These are phyloP conservation scores for Trichoderma koningii DNA, from an alignment of 2,329 filamentous ascomycete genomes.

Conservation along the genomic window DNA sequence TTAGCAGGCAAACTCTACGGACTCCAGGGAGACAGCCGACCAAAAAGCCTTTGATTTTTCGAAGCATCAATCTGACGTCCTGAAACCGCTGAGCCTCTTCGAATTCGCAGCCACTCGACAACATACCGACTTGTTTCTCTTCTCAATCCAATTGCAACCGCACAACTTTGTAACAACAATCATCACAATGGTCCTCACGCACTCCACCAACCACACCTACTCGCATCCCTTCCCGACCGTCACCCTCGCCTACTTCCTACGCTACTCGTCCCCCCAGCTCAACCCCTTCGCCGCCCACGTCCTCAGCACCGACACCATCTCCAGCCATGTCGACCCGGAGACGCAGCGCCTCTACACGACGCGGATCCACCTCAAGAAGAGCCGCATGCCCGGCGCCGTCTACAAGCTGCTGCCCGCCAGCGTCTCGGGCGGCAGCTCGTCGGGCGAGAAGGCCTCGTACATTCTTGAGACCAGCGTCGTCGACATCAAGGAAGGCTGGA, in stretches of 20 bases:
- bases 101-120: constrained; percentile 11
- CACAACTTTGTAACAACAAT: constrained; percentile 17
- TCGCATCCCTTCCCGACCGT: constrained; percentile 82
- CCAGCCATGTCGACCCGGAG: constrained; percentile 68
- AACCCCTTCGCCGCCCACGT: constrained; percentile 84
- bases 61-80: constrained; percentile 33
- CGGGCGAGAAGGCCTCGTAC: constrained; percentile 71
- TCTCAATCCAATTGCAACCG: constrained; percentile 24
- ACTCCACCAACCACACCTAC: constrained; percentile 71
- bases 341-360: constrained; percentile 76
- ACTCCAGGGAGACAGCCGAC: constrained; percentile 10
- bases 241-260: constrained; percentile 85
- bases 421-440: constrained; percentile 63
- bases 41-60: constrained; percentile 21
- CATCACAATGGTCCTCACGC: constrained; percentile 61
- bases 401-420: constrained; percentile 74
- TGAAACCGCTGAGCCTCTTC: constrained; percentile 31
- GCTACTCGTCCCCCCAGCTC: constrained; percentile 69
- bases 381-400: constrained; percentile 72
- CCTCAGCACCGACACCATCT: constrained; percentile 79
- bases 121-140: not conserved
- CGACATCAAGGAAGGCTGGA: constrained; percentile 78
- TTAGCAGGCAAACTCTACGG: not conserved
- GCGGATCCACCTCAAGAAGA: constrained; percentile 79
- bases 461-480: constrained; percentile 80